phyloP scores from a whole-genome alignment of 148 eudicot genomes.

The Vaccinium vitisidaea region DNA sequence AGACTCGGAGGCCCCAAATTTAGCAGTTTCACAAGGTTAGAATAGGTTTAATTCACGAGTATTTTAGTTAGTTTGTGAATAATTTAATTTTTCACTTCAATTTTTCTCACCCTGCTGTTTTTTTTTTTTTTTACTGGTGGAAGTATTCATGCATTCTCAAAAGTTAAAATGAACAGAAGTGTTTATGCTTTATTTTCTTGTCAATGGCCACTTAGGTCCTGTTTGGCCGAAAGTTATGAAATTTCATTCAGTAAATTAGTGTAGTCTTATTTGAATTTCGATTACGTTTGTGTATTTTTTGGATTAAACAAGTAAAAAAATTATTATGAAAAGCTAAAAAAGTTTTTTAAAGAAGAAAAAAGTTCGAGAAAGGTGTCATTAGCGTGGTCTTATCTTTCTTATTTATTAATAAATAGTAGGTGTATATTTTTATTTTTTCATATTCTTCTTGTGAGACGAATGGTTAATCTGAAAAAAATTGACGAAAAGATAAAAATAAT shows the following conservation, averaged over 20 bases:
- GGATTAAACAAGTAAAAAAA: background rate
- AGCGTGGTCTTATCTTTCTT: background rate
- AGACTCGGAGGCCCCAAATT: constrained; percentile 29
- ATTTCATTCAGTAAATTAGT: background rate
- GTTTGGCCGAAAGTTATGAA: background rate
- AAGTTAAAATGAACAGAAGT: background rate
- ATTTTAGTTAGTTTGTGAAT: background rate
- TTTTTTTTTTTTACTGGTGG: background rate
- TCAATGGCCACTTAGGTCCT: background rate
- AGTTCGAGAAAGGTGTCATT: background rate
- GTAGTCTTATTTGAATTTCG: background rate
- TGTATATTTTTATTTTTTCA: background rate
- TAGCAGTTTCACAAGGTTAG: constrained; percentile 41
- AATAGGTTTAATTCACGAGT: background rate
- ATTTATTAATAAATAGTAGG: background rate
- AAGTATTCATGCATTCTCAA: background rate
- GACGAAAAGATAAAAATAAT: background rate
- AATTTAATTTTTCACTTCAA: constrained; percentile 5
- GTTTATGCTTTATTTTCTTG: background rate
- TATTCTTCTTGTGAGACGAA: background rate
- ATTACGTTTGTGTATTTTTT: background rate
- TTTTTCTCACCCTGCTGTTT: background rate
- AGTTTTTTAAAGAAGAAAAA: background rate
- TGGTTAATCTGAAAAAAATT: background rate
- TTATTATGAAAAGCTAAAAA: background rate